Base-by-base conservation (phyloP, 1,284 basidiomycete genomes). In the Puccinia hordei region DNA sequence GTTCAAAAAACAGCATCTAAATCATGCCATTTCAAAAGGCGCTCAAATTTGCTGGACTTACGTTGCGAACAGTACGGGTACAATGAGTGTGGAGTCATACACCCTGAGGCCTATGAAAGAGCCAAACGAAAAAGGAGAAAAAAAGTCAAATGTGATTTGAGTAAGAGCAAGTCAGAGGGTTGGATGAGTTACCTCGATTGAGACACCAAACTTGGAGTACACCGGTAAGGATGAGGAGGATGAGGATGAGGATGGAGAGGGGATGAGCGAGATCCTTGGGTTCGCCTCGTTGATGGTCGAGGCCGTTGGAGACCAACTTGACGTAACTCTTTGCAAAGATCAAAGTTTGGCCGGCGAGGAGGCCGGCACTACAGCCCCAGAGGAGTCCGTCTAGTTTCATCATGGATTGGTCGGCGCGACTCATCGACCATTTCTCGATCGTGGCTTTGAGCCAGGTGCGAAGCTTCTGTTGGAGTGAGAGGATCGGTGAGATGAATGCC, bases 331-430 rank as follows among this genome's bases (percentile, higher is more conserved):
- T 96, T 0, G 95, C 94, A 84, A 97, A 95, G 1, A 98, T 93
- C 71, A 98, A 88, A 86, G 90, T 92, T 59, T 91, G 91, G 2
- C 95, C 95, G 0, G 93, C 93, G 44, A 98, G 87, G 46, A 92
- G 91, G 9, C 95, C 95, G 41, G 94, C 94, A 76, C 90, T 91
- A 81, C 93, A 93, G 1, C 93, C 92, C 94, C 94, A 98, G 0
- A 91, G 92, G 72, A 97, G 92, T 8, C 94, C 95, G 66, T 95
- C 88, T 19, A 93, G 91, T 92, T 93, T 96, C 4, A 91, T 90
- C 66, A 97, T 87, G 65, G 91, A 90, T 83, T 90, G 91, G 84
- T 97, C 94, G 82, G 92, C 91, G 82, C 92, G 91, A 5, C 91
- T 88, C 27, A 89, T 90, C 2, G 91, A 91, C 90, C 93, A 92